Base-by-base conservation (phyloP, 2,329 filamentous ascomycete species). In the Diplodia scrobiculata region DNA sequence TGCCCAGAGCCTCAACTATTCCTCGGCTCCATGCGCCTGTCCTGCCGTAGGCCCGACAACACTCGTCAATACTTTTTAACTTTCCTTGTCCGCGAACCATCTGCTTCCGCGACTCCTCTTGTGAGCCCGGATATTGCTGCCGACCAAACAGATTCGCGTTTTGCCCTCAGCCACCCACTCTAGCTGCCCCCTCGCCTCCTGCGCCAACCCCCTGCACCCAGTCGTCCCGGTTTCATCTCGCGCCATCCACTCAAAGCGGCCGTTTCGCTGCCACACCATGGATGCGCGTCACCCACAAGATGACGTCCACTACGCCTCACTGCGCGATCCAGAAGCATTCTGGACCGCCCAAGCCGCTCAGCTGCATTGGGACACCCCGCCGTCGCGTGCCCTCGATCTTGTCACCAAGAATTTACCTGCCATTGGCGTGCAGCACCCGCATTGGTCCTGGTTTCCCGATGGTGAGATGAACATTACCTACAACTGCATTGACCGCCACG, bases 391-490 rank as follows among this genome's bases (percentile, higher is more conserved):
- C 0, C 83, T 96, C 25, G 79, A 80, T 2, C 81, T 79, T 47
- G 84, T 82, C 21, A 86, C 83, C 55, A 93, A 91, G 77, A 86
- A 81, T 7, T 81, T 95, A 3, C 78, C 82, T 63, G 84, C 79
- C 69, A 88, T 87, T 66, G 78, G 82, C n/a, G 63, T 55, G 11
- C 88, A 96, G 17, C 88, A 96, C 74, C 84, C 87, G 50, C 87
- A 90, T 73, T 97, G 93, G 92, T 86, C 87, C 69, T 98, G 94
- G 94, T 97, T 96, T 71, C 86, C 91, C 0, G 91, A 87, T 69
- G 94, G 93, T 68, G 88, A 95, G 79, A 91, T 98, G 71, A 95
- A 90, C 47, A 97, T 92, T 0, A 92, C 90, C 71, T 96, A 92
- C 81, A 98, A 97, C 76, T 96, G 92, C 75, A 81, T 97, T 14